Evolutionary conservation across 1,284 basidiomycete species (phyloP).

Genomic region (Ceratobasidium theobromae): DNA sequence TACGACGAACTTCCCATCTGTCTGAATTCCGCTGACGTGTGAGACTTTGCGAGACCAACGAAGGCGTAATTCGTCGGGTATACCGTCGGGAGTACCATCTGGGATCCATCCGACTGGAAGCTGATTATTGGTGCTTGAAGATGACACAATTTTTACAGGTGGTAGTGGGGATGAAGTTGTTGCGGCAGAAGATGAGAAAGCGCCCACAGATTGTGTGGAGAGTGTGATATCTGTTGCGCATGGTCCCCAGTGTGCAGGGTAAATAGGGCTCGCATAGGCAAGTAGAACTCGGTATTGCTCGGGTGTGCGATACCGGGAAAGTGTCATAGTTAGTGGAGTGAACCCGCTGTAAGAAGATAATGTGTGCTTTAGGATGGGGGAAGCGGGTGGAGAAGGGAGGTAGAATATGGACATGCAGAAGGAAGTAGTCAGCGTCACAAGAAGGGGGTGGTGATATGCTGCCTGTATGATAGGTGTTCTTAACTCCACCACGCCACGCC

Average conservation of each 20-base stretch:
- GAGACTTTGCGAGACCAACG: slow-evolving; percentile 67
- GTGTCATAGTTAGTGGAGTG: slow-evolving; percentile 40
- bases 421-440: slow-evolving; percentile 64
- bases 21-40: slow-evolving; percentile 65
- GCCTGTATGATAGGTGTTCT: slow-evolving; percentile 57
- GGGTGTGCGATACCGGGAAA: slow-evolving; percentile 40
- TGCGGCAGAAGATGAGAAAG: background rate
- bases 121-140: slow-evolving; percentile 31
- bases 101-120: slow-evolving; percentile 67
- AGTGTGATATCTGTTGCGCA: slow-evolving; percentile 74
- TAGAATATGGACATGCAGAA: slow-evolving; percentile 71
- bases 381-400: slow-evolving; percentile 60
- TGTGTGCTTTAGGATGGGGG: slow-evolving; percentile 28
- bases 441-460: slow-evolving; percentile 72
- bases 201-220: slow-evolving; percentile 41
- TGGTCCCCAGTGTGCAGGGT: slow-evolving; percentile 76
- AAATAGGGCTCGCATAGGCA: slow-evolving; percentile 72
- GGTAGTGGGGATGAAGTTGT: background rate
- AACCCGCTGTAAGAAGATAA: slow-evolving; percentile 33
- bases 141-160: background rate
- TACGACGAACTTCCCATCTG: slow-evolving; percentile 81
- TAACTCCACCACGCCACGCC: slow-evolving; percentile 39
- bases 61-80: slow-evolving; percentile 49
- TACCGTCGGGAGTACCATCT: slow-evolving; percentile 59
- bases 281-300: slow-evolving; percentile 66